Evolutionary conservation across 2,329 filamentous ascomycete species (phyloP).

Genomic region (Pseudopyrenochaeta lycopersici): DNA sequence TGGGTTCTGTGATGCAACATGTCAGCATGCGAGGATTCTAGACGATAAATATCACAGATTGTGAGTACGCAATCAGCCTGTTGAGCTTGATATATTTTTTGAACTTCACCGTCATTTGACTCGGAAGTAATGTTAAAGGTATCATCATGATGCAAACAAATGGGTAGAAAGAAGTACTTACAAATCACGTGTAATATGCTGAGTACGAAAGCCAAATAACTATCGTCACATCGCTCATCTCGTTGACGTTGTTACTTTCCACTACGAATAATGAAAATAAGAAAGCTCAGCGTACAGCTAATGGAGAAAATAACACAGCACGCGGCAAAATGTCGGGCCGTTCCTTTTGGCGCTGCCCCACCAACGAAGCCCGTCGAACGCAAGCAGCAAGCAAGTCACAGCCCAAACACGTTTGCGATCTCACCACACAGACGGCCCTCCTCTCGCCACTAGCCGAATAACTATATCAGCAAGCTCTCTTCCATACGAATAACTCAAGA

Average conservation of each 20-base stretch:
- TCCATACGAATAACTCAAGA: not conserved
- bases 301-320: constrained; percentile 20
- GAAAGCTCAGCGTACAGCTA: constrained; percentile 4
- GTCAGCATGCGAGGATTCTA: constrained; percentile 20
- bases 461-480: not conserved
- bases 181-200: constrained; percentile 6
- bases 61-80: constrained; percentile 56
- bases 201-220: not conserved
- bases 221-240: constrained; percentile 2
- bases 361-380: constrained; percentile 30
- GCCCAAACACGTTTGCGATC: constrained; percentile 27
- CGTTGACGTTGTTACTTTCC: constrained; percentile 3
- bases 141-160: constrained; percentile 41
- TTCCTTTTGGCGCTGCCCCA: constrained; percentile 31
- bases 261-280: constrained; percentile 6
- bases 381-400: constrained; percentile 31
- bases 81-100: constrained; percentile 64
- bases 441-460: constrained; percentile 14
- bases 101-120: constrained; percentile 46
- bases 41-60: constrained; percentile 4
- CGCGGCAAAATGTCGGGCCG: constrained; percentile 33
- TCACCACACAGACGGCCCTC: constrained; percentile 11
- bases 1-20: constrained; percentile 3
- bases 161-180: constrained; percentile 23
- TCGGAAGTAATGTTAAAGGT: constrained; percentile 45